Percentiles rank a stretch among this genome's conserved stretches.
Evolutionary conservation across 768 basidiomycete genomes (phyloP).

Genomic region (Tylopilus rubrobrunneus): DNA sequence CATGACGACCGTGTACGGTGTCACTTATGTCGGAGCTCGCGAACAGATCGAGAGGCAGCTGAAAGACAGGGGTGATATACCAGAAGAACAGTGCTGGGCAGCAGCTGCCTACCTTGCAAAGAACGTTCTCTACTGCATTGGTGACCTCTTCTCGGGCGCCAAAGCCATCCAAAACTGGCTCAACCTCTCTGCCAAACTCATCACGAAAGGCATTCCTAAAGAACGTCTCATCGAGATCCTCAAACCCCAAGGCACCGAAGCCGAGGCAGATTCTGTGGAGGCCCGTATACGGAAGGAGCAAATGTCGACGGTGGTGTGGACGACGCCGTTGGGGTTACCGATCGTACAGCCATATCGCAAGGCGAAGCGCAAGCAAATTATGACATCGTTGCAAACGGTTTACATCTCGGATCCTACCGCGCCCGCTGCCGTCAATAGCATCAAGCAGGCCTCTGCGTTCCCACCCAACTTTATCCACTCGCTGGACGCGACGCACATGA

Average conservation of each 20-base stretch:
- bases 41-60: conserved; percentile 93
- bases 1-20: conserved; percentile 99
- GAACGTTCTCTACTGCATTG: conserved; percentile 76
- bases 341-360: conserved; percentile 97
- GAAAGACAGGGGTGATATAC: conserved; percentile 67
- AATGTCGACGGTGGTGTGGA: conserved; percentile 97
- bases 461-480: conserved; percentile 99
- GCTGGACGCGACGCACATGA: conserved; percentile 98
- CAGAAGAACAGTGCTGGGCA: conserved; percentile 67
- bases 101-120: conserved; percentile 79
- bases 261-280: conserved; percentile 22
- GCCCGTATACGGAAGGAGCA: conserved; percentile 71
- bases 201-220: conserved; percentile 80
- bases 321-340: conserved; percentile 90
- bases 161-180: conserved; percentile 91
- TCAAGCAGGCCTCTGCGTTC: conserved; percentile 94
- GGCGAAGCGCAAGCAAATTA: conserved; percentile 73
- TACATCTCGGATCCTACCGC: conserved; percentile 85
- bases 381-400: conserved; percentile 81
- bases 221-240: conserved; percentile 54
- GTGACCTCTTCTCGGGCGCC: conserved; percentile 91
- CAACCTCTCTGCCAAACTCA: conserved; percentile 74
- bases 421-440: conserved; percentile 72
- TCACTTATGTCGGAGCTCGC: conserved; percentile 91
- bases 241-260: conserved; percentile 8